Percentiles rank a stretch among this genome's conserved stretches.
Conservation (phyloP, 257 asterid species). For the Solanum pennellii region DNA sequence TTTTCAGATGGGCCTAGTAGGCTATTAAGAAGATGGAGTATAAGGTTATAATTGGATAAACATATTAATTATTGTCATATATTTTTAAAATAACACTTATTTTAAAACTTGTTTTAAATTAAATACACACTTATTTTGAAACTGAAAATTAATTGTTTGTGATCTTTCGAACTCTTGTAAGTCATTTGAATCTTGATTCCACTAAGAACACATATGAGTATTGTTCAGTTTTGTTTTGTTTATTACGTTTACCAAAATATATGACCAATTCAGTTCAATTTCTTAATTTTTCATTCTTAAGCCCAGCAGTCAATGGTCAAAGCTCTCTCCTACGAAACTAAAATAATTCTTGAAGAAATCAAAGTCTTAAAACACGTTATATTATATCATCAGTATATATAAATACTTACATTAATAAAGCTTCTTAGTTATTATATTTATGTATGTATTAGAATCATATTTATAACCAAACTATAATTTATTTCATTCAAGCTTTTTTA, state of each 20-base stretch:
- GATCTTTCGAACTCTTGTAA: neutral
- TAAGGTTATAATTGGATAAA: too few relatives aligned
- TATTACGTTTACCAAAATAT: neutral
- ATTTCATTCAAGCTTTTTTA: neutral
- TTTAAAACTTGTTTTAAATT: too few relatives aligned
- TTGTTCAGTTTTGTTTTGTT: neutral
- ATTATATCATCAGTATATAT: neutral
- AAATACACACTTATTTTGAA: too few relatives aligned
- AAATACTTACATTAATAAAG: neutral
- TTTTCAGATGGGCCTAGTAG: neutral
- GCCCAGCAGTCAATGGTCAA: neutral
- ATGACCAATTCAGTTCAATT: neutral
- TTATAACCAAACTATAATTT: neutral
- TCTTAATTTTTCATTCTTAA: neutral
- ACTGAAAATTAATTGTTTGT: too few relatives aligned
- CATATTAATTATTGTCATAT: too few relatives aligned
- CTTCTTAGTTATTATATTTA: neutral
- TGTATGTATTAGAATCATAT: neutral
- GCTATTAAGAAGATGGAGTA: too few relatives aligned
- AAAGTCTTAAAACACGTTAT: neutral
- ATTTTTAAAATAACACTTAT: too few relatives aligned
- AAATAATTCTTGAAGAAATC: neutral
- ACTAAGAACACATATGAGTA: neutral
- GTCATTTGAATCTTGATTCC: neutral
- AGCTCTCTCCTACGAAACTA: neutral